phyloP scores from a whole-genome alignment of 352 stramenopile genomes.

The Phytophthora uliginosa region DNA sequence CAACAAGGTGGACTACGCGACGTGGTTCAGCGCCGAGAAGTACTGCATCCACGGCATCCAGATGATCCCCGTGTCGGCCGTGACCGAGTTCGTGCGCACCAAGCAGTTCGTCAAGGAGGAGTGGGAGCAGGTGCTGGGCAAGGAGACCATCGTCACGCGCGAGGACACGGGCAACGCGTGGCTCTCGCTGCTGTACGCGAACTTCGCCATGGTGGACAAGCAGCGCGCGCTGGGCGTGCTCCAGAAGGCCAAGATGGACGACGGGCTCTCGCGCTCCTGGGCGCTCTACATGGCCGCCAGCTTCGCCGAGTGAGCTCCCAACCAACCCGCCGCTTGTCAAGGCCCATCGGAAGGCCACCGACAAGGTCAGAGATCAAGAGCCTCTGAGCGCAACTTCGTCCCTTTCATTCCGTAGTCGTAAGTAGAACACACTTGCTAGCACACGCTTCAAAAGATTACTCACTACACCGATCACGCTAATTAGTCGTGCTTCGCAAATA shows the following conservation, averaged over 20 bases:
- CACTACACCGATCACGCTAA: no score
- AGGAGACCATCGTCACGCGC: constrained; percentile 58
- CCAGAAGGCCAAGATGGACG: constrained; percentile 68
- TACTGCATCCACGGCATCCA: constrained; percentile 87
- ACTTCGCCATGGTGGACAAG: constrained; percentile 71
- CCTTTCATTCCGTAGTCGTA: no score
- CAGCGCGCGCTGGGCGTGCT: constrained; percentile 62
- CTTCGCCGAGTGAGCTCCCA: constrained; percentile 36
- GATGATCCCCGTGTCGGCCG: constrained; percentile 79
- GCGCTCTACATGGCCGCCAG: constrained; percentile 80
- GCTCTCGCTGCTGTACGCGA: constrained; percentile 67
- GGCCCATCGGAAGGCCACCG: not conserved
- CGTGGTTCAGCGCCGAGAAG: constrained; percentile 81
- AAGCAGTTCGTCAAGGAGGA: constrained; percentile 67
- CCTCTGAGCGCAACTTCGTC: no score
- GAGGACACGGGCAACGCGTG: constrained; percentile 52
- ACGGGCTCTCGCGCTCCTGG: constrained; percentile 76
- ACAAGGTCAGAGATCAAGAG: not conserved
- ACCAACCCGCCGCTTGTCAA: not conserved
- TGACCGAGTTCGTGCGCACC: constrained; percentile 67
- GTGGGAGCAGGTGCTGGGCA: constrained; percentile 66
- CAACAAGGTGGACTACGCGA: constrained; percentile 84
- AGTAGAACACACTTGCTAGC: no score
- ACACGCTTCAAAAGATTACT: no score
- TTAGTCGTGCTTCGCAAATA: no score